Conservation (phyloP, 2,329 filamentous ascomycete genomes). For the Curvularia sp. region DNA sequence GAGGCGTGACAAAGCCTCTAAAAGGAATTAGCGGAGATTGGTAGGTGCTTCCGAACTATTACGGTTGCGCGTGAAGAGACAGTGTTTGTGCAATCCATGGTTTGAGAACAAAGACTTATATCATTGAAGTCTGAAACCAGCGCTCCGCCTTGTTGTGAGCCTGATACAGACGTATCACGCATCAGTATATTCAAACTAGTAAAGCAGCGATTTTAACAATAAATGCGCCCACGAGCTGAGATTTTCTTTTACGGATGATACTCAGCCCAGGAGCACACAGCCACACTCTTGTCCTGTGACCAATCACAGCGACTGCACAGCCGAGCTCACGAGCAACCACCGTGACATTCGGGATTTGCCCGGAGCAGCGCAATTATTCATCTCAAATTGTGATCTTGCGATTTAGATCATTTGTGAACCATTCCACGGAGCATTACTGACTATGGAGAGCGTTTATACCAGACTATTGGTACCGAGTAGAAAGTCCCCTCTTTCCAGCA, state of each 20-base stretch:
- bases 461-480: constrained; percentile 7
- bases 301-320: background rate
- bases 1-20: constrained; percentile 2
- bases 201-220: background rate
- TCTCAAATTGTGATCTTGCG: background rate
- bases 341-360: background rate
- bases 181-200: too few species aligned
- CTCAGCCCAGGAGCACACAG: background rate
- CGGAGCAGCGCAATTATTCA: background rate
- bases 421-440: background rate
- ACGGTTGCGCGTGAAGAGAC: background rate
- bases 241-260: background rate
- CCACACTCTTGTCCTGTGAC: background rate
- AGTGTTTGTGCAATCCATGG: background rate
- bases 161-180: background rate
- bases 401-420: constrained; percentile 5
- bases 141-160: background rate
- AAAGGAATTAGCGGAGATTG: background rate
- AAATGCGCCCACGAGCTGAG: background rate
- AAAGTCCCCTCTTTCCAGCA: background rate
- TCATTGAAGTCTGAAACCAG: background rate
- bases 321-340: background rate
- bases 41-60: background rate
- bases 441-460: background rate
- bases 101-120: background rate